Evolutionary conservation across 768 basidiomycete genomes (phyloP).

Genomic region (Roridomyces roridus): DNA sequence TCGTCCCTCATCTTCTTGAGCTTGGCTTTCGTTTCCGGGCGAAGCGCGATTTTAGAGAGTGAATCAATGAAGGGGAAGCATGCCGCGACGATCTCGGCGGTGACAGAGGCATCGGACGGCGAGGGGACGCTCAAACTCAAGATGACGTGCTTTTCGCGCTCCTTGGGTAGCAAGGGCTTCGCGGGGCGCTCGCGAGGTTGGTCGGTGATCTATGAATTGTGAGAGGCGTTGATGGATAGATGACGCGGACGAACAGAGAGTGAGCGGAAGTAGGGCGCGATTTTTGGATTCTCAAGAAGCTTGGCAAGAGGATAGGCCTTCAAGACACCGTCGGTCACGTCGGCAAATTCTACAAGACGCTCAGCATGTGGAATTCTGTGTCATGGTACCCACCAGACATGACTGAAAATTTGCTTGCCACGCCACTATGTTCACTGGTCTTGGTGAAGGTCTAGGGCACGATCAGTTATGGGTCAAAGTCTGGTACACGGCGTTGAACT

Average conservation of each 20-base stretch:
- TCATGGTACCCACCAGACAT: slow-evolving; percentile 67
- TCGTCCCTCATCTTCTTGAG: slow-evolving; percentile 77
- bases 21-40: slow-evolving; percentile 85
- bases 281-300: slow-evolving; percentile 67
- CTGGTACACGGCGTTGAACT: slow-evolving; percentile 34
- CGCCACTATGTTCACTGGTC: slow-evolving; percentile 65
- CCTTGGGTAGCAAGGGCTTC: slow-evolving; percentile 51
- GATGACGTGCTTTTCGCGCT: slow-evolving; percentile 76
- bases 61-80: slow-evolving; percentile 80
- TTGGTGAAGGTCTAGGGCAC: slow-evolving; percentile 77
- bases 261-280: slow-evolving; percentile 82
- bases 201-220: slow-evolving; percentile 70
- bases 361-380: slow-evolving; percentile 2
- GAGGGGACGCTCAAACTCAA: slow-evolving; percentile 68
- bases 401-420: slow-evolving; percentile 69
- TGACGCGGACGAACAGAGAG: slow-evolving; percentile 63
- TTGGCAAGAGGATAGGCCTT: slow-evolving; percentile 64
- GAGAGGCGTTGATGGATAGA: slow-evolving; percentile 8
- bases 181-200: slow-evolving; percentile 78
- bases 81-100: slow-evolving; percentile 65
- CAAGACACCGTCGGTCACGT: slow-evolving; percentile 80
- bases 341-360: slow-evolving; percentile 70
- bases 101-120: slow-evolving; percentile 51
- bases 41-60: slow-evolving; percentile 61
- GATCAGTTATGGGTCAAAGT: not conserved